phyloP scores from a whole-genome alignment of 2,329 filamentous ascomycete genomes.

The Monilinia laxa region DNA sequence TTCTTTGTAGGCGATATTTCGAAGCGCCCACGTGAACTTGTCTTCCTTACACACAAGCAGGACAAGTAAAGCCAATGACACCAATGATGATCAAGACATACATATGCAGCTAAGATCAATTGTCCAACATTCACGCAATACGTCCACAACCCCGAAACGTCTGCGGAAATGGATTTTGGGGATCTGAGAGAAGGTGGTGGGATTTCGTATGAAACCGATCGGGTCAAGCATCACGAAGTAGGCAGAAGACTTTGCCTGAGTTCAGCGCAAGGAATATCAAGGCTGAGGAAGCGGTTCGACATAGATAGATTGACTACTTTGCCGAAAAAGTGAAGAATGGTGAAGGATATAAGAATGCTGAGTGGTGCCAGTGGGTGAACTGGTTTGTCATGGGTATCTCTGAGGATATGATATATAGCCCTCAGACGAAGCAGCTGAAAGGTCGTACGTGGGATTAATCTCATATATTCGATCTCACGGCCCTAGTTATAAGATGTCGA shows the following conservation, averaged over 20 bases:
- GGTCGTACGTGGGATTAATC: conserved; percentile 15
- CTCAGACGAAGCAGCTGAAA: conserved; percentile 21
- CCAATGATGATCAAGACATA: too few species aligned
- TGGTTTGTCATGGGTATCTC: conserved; percentile 25
- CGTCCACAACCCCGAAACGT: neutral
- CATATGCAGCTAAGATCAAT: too few species aligned
- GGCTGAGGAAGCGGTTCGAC: conserved; percentile 18
- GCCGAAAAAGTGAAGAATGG: conserved; percentile 16
- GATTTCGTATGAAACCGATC: neutral
- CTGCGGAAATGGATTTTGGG: neutral
- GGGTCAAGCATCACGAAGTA: conserved; percentile 19
- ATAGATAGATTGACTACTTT: conserved; percentile 22
- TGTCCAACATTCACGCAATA: neutral
- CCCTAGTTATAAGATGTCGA: neutral
- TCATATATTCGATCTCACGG: neutral
- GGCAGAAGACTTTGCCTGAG: conserved; percentile 11
- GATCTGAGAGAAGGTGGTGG: neutral
- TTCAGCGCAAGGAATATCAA: conserved; percentile 18
- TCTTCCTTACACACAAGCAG: too few species aligned
- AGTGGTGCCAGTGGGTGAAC: conserved; percentile 13
- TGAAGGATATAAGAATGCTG: conserved; percentile 2
- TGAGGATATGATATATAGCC: conserved; percentile 18
- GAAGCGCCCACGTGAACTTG: too few species aligned
- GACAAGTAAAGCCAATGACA: too few species aligned
- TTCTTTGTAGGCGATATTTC: too few species aligned